These are phyloP conservation scores for Heterococcus sp. DNA, from an alignment of 108 stramenopile species.

Conservation along the genomic window DNA sequence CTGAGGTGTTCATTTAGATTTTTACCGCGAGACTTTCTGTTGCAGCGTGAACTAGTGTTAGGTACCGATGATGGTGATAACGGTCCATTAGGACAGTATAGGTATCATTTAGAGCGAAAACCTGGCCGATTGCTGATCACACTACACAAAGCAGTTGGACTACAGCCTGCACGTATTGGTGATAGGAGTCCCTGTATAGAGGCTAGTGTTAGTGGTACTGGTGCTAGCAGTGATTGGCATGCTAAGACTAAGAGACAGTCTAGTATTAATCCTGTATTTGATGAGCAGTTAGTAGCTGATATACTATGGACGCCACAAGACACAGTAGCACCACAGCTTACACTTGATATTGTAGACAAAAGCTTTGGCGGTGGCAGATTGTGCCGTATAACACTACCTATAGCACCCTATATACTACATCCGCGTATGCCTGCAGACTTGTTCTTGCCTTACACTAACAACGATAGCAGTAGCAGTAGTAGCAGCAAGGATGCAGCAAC, in stretches of 20 bases:
- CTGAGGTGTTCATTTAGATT: constrained; percentile 1
- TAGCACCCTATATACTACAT: constrained; percentile 4
- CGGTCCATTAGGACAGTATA: background rate
- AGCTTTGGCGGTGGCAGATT: background rate
- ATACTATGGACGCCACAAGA: constrained; percentile 7
- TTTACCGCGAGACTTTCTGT: constrained; percentile 10
- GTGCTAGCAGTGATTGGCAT: background rate
- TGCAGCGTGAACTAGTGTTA: constrained; percentile 1
- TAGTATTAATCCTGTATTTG: constrained; percentile 1
- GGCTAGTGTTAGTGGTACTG: background rate
- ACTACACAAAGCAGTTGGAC: background rate
- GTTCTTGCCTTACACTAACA: background rate
- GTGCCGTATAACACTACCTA: background rate
- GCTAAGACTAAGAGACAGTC: background rate
- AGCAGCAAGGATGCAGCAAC: background rate
- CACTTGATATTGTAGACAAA: background rate
- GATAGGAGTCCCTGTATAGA: background rate
- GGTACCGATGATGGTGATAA: constrained; percentile 27
- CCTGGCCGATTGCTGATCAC: constrained; percentile 1
- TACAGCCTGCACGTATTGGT: background rate
- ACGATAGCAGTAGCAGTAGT: background rate
- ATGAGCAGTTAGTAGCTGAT: background rate
- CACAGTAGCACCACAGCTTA: background rate
- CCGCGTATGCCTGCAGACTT: constrained; percentile 4
- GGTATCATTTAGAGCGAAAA: background rate